Base-by-base conservation (phyloP, 2,329 filamentous ascomycete genomes). In the Zymoseptoria passerinii region DNA sequence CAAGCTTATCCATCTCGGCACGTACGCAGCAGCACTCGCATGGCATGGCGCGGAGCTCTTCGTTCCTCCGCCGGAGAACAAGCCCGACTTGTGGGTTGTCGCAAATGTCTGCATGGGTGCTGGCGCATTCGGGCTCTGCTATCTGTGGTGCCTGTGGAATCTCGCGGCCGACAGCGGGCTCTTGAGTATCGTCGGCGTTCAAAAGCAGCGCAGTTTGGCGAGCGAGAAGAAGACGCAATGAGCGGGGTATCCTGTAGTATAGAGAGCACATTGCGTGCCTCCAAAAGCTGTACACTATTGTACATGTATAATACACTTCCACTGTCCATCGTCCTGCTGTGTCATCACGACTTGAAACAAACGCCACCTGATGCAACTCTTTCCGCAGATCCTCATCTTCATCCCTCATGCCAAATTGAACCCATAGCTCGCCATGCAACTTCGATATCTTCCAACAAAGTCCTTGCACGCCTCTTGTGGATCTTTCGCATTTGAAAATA, bases 11-110 rank as follows among this genome's bases (percentile, higher is more conserved):
- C 94, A 99, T 68, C 73, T 84, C 10, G 75, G 78, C 10, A 92
- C 94, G 66, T 97, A 97, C 69, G 63, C 84, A 3, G 79, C 78
- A 29, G 96, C 96, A 86, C 77, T 84, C 13, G 80, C 74, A 13
- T 96, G 94, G 90, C 94, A 99, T 72, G 73, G 89, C 10, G 76
- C 84, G 0, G 90, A 96, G 65, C 81, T 81, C 1, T 84, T 85
- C 60, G 75, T 91, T 0, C 61, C 73, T 8, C 85, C 92, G 13
- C 92, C 92, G 4, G 66, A 76, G 0, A 80, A 81, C 58, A 96
- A 95, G 74, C 94, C 94, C 0, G 94, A 99, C 75, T 76, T 99
- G 1, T 99, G 92, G 92, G 86, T 95, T 2, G 92, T 99, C 2
- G 81, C 85, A 10, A 99, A 99, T 68, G 91, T 94, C 8, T 84